phyloP scores from a whole-genome alignment of 345 rosid genomes.

The Boechera divaricarpa region DNA sequence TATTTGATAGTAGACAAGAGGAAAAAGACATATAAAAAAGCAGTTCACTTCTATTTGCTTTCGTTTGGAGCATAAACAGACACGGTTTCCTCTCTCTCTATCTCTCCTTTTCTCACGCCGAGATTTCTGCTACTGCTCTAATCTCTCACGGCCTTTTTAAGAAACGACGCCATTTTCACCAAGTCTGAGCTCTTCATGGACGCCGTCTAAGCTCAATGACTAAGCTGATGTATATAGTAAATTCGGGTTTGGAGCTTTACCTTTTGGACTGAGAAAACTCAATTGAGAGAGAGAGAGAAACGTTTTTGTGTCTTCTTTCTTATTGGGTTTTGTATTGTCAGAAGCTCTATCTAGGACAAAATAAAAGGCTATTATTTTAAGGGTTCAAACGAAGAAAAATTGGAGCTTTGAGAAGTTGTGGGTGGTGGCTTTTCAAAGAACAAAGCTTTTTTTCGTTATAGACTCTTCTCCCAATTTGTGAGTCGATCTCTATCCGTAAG shows the following conservation, averaged over 20 bases:
- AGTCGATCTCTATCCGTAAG: constrained; percentile 34
- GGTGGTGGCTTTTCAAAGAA: constrained; percentile 19
- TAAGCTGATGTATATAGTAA: not conserved
- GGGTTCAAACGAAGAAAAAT: constrained; percentile 46
- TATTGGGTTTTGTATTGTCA: constrained; percentile 34
- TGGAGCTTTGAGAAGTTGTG: constrained; percentile 44
- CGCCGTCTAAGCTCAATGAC: not conserved
- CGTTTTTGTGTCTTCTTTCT: constrained; percentile 35
- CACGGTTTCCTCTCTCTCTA: constrained; percentile 22
- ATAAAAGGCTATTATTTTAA: constrained; percentile 37
- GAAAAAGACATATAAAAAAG: constrained; percentile 35
- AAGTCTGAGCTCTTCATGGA: constrained; percentile 5
- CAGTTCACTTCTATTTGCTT: constrained; percentile 1
- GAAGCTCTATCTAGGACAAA: constrained; percentile 33
- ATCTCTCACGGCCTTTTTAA: constrained; percentile 15
- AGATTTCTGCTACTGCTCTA: constrained; percentile 40
- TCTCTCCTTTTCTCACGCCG: constrained; percentile 32
- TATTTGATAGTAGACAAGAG: not conserved
- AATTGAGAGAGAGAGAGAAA: constrained; percentile 27
- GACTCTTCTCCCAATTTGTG: constrained; percentile 50
- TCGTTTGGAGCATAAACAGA: constrained; percentile 4
- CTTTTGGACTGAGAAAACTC: constrained; percentile 28
- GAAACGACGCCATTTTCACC: constrained; percentile 28
- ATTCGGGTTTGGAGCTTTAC: not conserved
- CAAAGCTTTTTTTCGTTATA: constrained; percentile 37